A percentile compares a stretch with the other conserved stretches of the same genome.
Conservation (phyloP, 192 early-diverging fungal species). For the Coemansia sp. region DNA sequence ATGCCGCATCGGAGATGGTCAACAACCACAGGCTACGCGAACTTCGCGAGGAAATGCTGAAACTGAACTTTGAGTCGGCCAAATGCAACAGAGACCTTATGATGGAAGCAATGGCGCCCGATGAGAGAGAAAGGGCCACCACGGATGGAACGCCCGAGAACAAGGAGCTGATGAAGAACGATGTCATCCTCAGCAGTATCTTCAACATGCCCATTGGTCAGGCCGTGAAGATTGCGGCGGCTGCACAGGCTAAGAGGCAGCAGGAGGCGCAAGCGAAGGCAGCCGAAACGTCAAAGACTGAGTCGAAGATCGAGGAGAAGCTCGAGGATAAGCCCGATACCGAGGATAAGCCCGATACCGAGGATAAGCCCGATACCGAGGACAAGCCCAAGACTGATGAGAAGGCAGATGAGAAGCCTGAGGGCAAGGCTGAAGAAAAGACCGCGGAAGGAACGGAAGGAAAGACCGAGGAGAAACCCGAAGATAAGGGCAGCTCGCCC, state of each 20-base stretch:
- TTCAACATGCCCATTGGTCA: conserved; percentile 54
- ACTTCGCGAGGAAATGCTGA: conserved; percentile 50
- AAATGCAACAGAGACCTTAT: conserved; percentile 34
- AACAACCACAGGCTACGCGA: conserved; percentile 62
- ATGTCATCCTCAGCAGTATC: conserved; percentile 48
- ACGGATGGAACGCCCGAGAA: conserved; percentile 58
- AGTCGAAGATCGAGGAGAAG: no score
- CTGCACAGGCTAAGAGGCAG: conserved; percentile 40
- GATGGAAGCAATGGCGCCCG: conserved; percentile 46
- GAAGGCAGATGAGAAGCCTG: conserved; percentile 17
- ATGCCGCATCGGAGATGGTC: conserved; percentile 75
- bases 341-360: conserved; percentile 29
- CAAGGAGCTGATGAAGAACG: conserved; percentile 40
- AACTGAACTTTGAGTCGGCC: conserved; percentile 45
- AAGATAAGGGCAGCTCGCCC: conserved; percentile 23
- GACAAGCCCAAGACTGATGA: conserved; percentile 50
- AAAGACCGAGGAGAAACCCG: conserved; percentile 14
- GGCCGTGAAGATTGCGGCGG: conserved; percentile 42
- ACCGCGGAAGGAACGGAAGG: conserved; percentile 7
- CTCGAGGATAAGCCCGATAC: conserved; percentile 45
- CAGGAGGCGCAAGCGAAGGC: conserved; percentile 33
- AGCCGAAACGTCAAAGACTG: conserved; percentile 10
- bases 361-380: conserved; percentile 24
- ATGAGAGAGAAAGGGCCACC: conserved; percentile 55
- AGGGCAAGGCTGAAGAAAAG: conserved; percentile 34